These are phyloP conservation scores for Beauveria asiatica DNA, from an alignment of 2,329 filamentous ascomycete species.

Conservation along the genomic window DNA sequence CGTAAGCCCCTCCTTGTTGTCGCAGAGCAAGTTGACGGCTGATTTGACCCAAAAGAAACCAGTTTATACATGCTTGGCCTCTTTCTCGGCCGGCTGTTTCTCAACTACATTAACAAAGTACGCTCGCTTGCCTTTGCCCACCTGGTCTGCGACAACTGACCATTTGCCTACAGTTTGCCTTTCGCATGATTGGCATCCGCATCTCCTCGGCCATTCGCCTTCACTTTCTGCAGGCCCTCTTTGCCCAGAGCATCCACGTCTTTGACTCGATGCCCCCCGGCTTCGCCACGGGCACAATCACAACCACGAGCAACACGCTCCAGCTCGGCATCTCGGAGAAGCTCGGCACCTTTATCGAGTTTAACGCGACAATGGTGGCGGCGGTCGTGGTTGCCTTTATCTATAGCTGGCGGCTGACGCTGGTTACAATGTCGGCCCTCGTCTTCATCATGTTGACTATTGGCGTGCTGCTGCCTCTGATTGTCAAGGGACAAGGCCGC, in stretches of 20 bases:
- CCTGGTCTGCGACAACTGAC: not conserved
- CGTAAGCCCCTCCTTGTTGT: not conserved
- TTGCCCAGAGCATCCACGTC: conserved; percentile 58
- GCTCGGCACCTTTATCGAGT: conserved; percentile 51
- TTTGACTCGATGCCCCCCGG: conserved; percentile 58
- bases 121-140: not conserved
- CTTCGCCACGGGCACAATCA: conserved; percentile 54
- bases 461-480: conserved; percentile 42
- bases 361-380: conserved; percentile 40
- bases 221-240: conserved; percentile 55
- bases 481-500: conserved; percentile 41
- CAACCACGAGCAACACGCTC: conserved; percentile 53
- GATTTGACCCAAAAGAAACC: conserved; percentile 10
- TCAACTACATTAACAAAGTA: conserved; percentile 55
- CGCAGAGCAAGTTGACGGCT: not conserved
- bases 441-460: conserved; percentile 46
- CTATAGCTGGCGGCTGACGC: conserved; percentile 49
- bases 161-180: conserved; percentile 38
- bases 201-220: conserved; percentile 54
- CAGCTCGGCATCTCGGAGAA: conserved; percentile 59
- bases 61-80: conserved; percentile 62
- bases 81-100: conserved; percentile 56
- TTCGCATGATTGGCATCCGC: conserved; percentile 53
- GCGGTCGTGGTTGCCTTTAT: conserved; percentile 47
- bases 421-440: conserved; percentile 49